phyloP scores from a whole-genome alignment of 2,329 filamentous ascomycete genomes.

The Cordyceps farinosa region DNA sequence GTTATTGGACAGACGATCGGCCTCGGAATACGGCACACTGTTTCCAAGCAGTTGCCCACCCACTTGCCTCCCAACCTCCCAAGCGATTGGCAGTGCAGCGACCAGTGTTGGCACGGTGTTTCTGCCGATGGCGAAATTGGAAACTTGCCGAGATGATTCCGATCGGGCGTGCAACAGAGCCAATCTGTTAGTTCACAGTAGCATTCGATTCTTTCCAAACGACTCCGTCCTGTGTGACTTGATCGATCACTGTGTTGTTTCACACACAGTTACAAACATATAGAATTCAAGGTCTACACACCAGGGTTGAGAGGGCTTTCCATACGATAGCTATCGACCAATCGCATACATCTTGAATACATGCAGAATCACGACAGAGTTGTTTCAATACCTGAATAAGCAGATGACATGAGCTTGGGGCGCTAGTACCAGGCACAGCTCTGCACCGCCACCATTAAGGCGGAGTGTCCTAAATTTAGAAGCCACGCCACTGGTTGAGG shows the following conservation, averaged over 20 bases:
- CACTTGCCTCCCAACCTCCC: not conserved
- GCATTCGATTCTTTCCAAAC: too few species aligned
- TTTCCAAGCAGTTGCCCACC: not conserved
- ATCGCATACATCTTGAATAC: too few species aligned
- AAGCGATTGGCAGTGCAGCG: not conserved
- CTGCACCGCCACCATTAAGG: conserved; percentile 13
- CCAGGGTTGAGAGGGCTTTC: too few species aligned
- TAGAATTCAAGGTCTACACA: not conserved
- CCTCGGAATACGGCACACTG: not conserved
- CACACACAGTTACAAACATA: too few species aligned
- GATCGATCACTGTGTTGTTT: too few species aligned
- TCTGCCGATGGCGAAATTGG: not conserved
- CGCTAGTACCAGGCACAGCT: not conserved
- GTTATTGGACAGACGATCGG: not conserved
- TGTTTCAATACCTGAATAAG: not conserved
- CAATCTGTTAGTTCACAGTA: not conserved
- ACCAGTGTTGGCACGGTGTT: not conserved
- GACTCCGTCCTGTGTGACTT: too few species aligned
- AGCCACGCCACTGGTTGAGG: conserved; percentile 1
- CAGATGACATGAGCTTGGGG: not conserved
- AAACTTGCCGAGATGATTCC: not conserved
- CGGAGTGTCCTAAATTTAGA: conserved; percentile 16
- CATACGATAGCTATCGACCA: too few species aligned
- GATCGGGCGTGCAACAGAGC: not conserved
- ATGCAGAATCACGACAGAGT: not conserved